phyloP scores from a whole-genome alignment of 495 filamentous ascomycete species.

The Talaromyces proteolyticus region DNA sequence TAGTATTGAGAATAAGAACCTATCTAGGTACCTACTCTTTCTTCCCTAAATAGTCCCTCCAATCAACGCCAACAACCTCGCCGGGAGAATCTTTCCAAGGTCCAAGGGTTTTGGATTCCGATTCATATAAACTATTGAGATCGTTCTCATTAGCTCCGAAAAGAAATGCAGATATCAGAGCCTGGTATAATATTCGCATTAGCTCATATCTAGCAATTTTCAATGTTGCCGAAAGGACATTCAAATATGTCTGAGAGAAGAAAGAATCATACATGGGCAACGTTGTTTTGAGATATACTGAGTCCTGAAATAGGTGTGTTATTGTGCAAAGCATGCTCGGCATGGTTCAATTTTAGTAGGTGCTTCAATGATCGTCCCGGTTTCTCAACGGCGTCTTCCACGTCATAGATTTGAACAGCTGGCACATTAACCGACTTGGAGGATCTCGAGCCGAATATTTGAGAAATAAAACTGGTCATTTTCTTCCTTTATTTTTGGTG shows the following conservation, averaged over 20 bases:
- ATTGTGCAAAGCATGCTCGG: constrained; percentile 71
- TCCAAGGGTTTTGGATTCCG: constrained; percentile 62
- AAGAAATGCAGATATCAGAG: constrained; percentile 76
- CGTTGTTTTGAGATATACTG: constrained; percentile 71
- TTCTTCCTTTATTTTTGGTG: not conserved
- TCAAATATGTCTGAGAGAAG: too few species aligned
- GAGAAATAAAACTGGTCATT: not conserved
- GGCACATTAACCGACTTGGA: constrained; percentile 32
- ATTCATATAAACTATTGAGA: constrained; percentile 73
- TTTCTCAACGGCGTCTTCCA: constrained; percentile 75
- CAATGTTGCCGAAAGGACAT: not conserved
- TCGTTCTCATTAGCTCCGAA: constrained; percentile 68
- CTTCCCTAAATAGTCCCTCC: constrained; percentile 77
- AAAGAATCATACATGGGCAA: constrained; percentile 59
- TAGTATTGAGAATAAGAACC: too few species aligned
- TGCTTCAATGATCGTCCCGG: constrained; percentile 80
- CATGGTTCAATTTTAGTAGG: constrained; percentile 84
- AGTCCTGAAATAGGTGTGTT: constrained; percentile 1
- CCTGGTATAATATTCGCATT: too few species aligned
- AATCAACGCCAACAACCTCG: constrained; percentile 76
- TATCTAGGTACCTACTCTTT: too few species aligned
- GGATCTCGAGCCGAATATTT: not conserved
- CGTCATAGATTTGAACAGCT: constrained; percentile 64
- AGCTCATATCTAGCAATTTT: too few species aligned
- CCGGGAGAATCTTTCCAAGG: constrained; percentile 81